These are phyloP conservation scores for Malbranchea zuffiana DNA, from an alignment of 2,329 filamentous ascomycete genomes.

Conservation along the genomic window DNA sequence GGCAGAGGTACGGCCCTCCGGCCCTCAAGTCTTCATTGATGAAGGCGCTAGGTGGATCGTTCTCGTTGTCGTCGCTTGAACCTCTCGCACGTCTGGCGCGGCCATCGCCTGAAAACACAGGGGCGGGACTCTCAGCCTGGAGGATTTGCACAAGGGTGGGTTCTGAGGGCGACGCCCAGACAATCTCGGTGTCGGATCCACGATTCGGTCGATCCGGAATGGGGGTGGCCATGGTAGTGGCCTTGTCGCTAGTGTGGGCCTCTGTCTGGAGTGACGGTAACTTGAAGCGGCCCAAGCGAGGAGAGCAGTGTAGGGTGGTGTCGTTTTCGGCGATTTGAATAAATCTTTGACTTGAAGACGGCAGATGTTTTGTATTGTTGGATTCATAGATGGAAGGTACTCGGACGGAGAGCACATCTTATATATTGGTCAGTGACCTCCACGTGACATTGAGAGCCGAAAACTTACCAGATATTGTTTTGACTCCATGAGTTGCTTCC, in stretches of 20 bases:
- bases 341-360: slow-evolving; percentile 1
- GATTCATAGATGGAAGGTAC: not conserved
- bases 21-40: slow-evolving; percentile 7
- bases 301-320: not conserved
- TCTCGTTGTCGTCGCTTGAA: slow-evolving; percentile 6
- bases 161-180: slow-evolving; percentile 3
- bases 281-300: not conserved
- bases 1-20: slow-evolving; percentile 5
- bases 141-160: slow-evolving; percentile 3
- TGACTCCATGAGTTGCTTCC: not conserved
- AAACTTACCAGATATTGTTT: slow-evolving; percentile 2
- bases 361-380: slow-evolving; percentile 3
- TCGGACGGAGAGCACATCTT: not conserved
- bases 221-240: slow-evolving; percentile 2
- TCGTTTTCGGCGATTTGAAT: not conserved
- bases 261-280: slow-evolving; percentile 2
- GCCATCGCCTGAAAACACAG: slow-evolving; percentile 6
- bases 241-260: slow-evolving; percentile 2
- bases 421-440: slow-evolving; percentile 1
- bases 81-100: slow-evolving; percentile 5
- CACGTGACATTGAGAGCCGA: slow-evolving; percentile 2
- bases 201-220: slow-evolving; percentile 6
- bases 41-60: slow-evolving; percentile 3
- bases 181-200: slow-evolving; percentile 7
- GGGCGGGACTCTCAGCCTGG: slow-evolving; percentile 2